A percentile compares a stretch with the other conserved stretches of the same genome.
Conservation (phyloP, 257 asterid species). For the Solanum phureja region DNA sequence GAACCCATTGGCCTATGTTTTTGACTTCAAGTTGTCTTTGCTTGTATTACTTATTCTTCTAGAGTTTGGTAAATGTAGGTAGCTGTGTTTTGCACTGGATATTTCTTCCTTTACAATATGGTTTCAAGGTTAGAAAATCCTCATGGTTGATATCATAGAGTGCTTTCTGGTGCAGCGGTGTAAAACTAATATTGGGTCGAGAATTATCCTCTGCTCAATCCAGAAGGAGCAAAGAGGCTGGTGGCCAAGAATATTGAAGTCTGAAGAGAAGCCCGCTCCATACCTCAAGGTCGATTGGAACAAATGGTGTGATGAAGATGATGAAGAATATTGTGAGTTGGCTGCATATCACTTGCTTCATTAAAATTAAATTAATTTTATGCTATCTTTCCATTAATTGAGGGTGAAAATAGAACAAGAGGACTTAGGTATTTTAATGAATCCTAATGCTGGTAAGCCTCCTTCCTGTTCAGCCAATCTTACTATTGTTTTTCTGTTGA, state of each 20-base stretch:
- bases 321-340: constrained; percentile 71
- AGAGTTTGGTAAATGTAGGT: neutral
- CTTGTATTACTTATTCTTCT: neutral
- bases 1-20: neutral
- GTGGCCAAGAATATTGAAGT: constrained; percentile 79
- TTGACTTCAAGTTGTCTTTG: neutral
- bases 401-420: neutral
- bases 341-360: neutral
- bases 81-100: neutral
- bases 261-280: constrained; percentile 76
- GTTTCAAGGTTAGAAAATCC: neutral
- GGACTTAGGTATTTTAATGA: neutral
- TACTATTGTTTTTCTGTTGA: neutral
- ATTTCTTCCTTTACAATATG: neutral
- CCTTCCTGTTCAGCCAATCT: neutral
- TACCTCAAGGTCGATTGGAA: constrained; percentile 88
- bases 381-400: neutral
- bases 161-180: constrained; percentile 47
- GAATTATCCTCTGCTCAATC: constrained; percentile 68
- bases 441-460: neutral
- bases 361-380: neutral
- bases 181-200: constrained; percentile 56
- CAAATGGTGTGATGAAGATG: constrained; percentile 88
- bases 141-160: neutral
- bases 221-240: constrained; percentile 63